Base-by-base conservation (phyloP, 2,329 filamentous ascomycete species). In the Botrytis fabae region DNA sequence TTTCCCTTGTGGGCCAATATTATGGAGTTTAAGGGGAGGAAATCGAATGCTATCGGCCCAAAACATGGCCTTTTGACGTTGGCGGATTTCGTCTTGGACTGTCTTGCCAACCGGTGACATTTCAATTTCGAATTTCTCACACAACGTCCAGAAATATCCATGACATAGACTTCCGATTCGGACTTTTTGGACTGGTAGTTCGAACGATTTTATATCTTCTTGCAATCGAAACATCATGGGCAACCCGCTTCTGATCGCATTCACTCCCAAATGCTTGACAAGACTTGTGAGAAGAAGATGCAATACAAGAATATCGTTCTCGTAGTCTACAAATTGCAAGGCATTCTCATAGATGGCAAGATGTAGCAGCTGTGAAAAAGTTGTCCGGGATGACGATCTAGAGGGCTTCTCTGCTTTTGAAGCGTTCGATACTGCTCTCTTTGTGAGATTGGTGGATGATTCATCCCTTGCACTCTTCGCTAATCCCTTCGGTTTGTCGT, bases 181-280 rank as follows among this genome's bases (percentile, higher is more conserved):
- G 57, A 97, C 88, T 80, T 95, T 96, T 44, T 91, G 88, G 60
- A 89, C 81, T 0, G 92, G 89, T 38, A 87, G 87, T 64, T 91
- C 89, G 4, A 90, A 85, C 12, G 88, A 87, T 72, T 89, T 86
- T 46, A 96, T 92, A 75, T 96, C 93, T 78, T 97, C 93, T 81
- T 98, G 95, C 1, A 98, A 86, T 63, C 92, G 89, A 81, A 97
- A 90, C 18, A 97, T 87, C 94, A 98, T 97, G 2, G 95, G 94
- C 54, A 98, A 82, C 0, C 94, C 94, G 78, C 89, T 92, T 73
- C 91, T 88, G 8, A 88, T 88, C 25, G 93, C 92, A 80, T 98
- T 97, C 69, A 97, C 89, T 6, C 95, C 95, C 0, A 98, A 86
- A 73, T 90, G 90, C 73, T 89, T 86, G 14, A 94, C 88, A n/a